A percentile compares a stretch with the other conserved stretches of the same genome.
These are phyloP conservation scores for Pichia pseudocactophila DNA, from an alignment of 805 yeast species.

Conservation along the genomic window DNA sequence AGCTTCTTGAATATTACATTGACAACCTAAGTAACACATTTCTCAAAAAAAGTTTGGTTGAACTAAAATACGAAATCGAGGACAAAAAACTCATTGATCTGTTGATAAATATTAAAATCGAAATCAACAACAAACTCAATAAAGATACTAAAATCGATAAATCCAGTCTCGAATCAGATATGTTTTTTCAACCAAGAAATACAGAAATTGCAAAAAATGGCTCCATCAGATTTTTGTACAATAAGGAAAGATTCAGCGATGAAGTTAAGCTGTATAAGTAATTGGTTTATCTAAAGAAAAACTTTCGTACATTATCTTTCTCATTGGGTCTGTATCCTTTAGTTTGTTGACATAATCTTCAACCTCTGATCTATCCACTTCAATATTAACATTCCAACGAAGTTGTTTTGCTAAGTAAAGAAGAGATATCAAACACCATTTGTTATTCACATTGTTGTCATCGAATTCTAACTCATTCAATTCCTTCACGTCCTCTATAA, in stretches of 20 bases:
- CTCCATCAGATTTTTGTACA: constrained; percentile 27
- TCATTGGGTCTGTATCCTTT: constrained; percentile 51
- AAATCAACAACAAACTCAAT: constrained; percentile 12
- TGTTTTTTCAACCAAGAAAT: constrained; percentile 24
- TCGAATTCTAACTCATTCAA: constrained; percentile 66
- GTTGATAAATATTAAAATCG: constrained; percentile 26
- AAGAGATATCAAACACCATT: constrained; percentile 65
- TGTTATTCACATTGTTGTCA: constrained; percentile 52
- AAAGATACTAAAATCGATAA: neutral
- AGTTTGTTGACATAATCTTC: constrained; percentile 32
- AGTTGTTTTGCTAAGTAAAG: constrained; percentile 37
- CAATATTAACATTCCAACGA: constrained; percentile 8
- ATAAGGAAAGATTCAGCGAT: constrained; percentile 20
- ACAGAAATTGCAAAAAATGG: constrained; percentile 26
- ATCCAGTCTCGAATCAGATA: constrained; percentile 15
- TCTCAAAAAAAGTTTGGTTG: constrained; percentile 16
- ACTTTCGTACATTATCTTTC: constrained; percentile 51
- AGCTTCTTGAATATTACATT: constrained; percentile 25
- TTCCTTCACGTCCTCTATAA: constrained; percentile 44
- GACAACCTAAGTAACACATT: constrained; percentile 23
- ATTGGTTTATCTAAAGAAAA: neutral
- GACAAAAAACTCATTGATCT: constrained; percentile 20
- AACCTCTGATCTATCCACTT: constrained; percentile 12
- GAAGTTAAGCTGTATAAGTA: constrained; percentile 18
- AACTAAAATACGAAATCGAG: constrained; percentile 12